These are phyloP conservation scores for Penicillium italicum DNA, from an alignment of 2,329 filamentous ascomycete genomes.

Conservation along the genomic window DNA sequence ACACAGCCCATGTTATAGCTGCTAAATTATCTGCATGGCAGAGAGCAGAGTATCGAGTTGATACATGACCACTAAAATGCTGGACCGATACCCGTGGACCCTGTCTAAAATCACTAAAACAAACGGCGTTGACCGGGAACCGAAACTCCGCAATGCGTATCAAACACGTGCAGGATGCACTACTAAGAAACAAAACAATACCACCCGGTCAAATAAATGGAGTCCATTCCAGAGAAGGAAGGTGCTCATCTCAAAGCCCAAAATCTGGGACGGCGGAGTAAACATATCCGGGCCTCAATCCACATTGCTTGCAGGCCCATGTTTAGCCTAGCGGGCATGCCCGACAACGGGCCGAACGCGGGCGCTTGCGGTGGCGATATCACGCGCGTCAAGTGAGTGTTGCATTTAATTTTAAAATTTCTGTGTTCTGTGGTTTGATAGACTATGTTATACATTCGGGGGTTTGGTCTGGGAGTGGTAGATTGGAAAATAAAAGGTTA, in stretches of 20 bases:
- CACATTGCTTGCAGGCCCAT: slow-evolving; percentile 5
- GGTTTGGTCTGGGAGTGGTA: not conserved
- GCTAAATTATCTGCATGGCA: not conserved
- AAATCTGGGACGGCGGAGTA: slow-evolving; percentile 16
- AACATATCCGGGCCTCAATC: slow-evolving; percentile 13
- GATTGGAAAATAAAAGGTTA: slow-evolving; percentile 1
- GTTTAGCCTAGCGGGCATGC: slow-evolving; percentile 26
- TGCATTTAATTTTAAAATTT: not conserved
- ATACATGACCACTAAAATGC: not conserved
- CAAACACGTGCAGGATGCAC: not conserved
- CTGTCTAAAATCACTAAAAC: not conserved
- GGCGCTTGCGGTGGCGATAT: slow-evolving; percentile 17
- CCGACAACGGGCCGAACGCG: slow-evolving; percentile 29
- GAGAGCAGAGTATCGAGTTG: not conserved
- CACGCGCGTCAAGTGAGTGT: slow-evolving; percentile 7
- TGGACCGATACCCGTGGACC: not conserved
- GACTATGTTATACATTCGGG: not conserved
- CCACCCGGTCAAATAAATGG: slow-evolving; percentile 9
- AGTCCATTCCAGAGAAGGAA: slow-evolving; percentile 19
- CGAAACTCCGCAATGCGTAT: not conserved
- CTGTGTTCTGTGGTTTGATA: not conserved
- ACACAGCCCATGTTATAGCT: not conserved
- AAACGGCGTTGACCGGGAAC: not conserved
- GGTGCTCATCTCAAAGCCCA: slow-evolving; percentile 10
- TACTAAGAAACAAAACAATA: slow-evolving; percentile 1